A percentile compares a stretch with the other conserved stretches of the same genome.
These are phyloP conservation scores for Fusarium sp. DNA, from an alignment of 2,329 filamentous ascomycete species.

Conservation along the genomic window DNA sequence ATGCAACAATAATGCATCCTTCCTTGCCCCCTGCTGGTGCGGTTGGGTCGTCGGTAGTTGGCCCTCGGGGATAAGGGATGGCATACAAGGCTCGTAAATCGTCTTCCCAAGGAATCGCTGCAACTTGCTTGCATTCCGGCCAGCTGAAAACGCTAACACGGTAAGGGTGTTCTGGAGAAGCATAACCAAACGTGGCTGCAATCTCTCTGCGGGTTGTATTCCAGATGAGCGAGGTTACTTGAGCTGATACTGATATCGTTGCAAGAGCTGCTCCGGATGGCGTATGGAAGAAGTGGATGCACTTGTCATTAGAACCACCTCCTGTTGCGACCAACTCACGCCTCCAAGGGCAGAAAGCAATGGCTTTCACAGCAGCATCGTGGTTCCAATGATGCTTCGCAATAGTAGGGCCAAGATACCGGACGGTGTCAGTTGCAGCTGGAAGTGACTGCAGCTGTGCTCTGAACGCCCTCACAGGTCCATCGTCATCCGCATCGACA, in stretches of 20 bases:
- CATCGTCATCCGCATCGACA: not conserved
- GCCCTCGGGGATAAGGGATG: constrained; percentile 78
- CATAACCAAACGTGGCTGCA: constrained; percentile 91
- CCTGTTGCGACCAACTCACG: constrained; percentile 88
- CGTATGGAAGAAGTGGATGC: constrained; percentile 95
- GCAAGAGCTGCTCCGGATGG: constrained; percentile 84
- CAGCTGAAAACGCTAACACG: constrained; percentile 94
- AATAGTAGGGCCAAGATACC: constrained; percentile 63
- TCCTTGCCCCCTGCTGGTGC: constrained; percentile 47
- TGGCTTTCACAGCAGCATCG: constrained; percentile 91
- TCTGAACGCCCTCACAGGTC: constrained; percentile 8
- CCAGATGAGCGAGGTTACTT: constrained; percentile 95
- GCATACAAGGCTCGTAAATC: constrained; percentile 86
- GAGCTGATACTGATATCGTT: constrained; percentile 90
- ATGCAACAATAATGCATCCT: constrained; percentile 85
- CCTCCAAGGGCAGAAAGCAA: constrained; percentile 97
- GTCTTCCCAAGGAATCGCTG: constrained; percentile 84
- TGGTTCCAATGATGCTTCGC: constrained; percentile 82
- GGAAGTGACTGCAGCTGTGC: constrained; percentile 47
- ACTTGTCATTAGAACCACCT: constrained; percentile 92
- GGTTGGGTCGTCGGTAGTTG: constrained; percentile 45
- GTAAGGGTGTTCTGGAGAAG: constrained; percentile 88
- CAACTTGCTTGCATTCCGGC: constrained; percentile 89
- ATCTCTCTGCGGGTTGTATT: constrained; percentile 87
- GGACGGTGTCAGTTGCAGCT: constrained; percentile 51